Evolutionary conservation across 2,329 filamentous ascomycete genomes (phyloP), one percentile per base, ranked within the genome.

Genomic region (Xylariaceae sp.): DNA sequence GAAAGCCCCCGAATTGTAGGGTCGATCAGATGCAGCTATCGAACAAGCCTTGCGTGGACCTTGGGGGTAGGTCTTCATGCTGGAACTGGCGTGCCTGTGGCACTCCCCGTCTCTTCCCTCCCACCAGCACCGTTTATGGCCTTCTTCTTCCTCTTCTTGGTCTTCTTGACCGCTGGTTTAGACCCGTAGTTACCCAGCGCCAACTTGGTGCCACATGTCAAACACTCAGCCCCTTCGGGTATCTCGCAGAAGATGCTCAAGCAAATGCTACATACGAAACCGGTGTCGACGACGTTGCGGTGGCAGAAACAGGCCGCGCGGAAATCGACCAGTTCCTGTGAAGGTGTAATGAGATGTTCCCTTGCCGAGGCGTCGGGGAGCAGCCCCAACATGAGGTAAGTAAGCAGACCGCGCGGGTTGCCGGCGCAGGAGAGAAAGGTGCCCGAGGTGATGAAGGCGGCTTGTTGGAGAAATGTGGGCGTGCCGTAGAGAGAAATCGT

Each of bases 281-380:
- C 93, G 2, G 90, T 81, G 64, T 96, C 89, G 33, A 98, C 85
- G 16, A 97, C 89, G 28, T 80, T 81, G 38, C 91, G 78, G 66
- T 98, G 93, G 62, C 93, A 98, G 68, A 98, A 98, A 62, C 93
- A 98, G 3, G 93, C 93, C n/a, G 94, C 91, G 33, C 93, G 81
- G 63, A 98, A 98, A 66, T 98, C 94, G 33, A 98, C 89, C 34
- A 85, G 83, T 42, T 90, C 86, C 29, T 88, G 83, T 7, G 86
- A 88, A 0, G 93, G 90, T 4, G 85, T 71, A 32, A 95, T 76
- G 32, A 98, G 69, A 43, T 83, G 77, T 34, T 75, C 62, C 33
- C 74, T 68, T 30, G 72, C 72, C 41, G 72, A 67, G 34, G 67
- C 68, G 52, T 77, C 73, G 55, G 93, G 85, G 0, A 89, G 83